A percentile compares a stretch with the other conserved stretches of the same genome.
phyloP scores from a whole-genome alignment of 441 rosid species.

The Bocquillonia castaneifolia region DNA sequence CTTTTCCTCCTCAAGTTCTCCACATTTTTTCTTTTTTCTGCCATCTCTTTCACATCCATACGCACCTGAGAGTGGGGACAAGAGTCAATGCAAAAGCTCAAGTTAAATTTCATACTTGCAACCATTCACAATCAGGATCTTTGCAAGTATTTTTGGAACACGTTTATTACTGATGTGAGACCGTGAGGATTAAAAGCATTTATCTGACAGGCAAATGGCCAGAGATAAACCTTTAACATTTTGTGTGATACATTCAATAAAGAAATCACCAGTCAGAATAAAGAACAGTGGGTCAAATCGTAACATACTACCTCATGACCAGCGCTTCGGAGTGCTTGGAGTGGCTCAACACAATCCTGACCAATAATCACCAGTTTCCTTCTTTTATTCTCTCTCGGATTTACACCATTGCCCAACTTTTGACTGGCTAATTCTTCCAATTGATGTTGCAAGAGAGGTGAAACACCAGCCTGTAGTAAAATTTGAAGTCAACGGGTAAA shows the following conservation, averaged over 20 bases:
- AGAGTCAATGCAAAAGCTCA: background rate
- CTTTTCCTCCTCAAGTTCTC: slow-evolving; percentile 55
- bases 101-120: no score
- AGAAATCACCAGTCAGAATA: background rate
- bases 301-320: slow-evolving; percentile 55
- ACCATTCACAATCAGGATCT: background rate
- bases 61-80: slow-evolving; percentile 36
- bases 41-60: slow-evolving; percentile 48
- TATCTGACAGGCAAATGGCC: background rate
- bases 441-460: slow-evolving; percentile 68
- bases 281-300: background rate
- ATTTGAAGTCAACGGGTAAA: background rate
- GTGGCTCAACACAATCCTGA: slow-evolving; percentile 85
- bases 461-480: slow-evolving; percentile 61
- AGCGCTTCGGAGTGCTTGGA: slow-evolving; percentile 73
- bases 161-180: background rate
- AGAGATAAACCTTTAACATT: background rate
- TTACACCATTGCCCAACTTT: slow-evolving; percentile 29
- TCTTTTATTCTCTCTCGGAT: slow-evolving; percentile 39
- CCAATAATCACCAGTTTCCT: slow-evolving; percentile 72
- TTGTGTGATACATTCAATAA: background rate
- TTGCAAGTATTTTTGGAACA: background rate
- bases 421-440: slow-evolving; percentile 59
- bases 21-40: slow-evolving; percentile 45
- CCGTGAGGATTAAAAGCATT: background rate